phyloP scores from a whole-genome alignment of 768 basidiomycete genomes.

The Termitomyces sp. region DNA sequence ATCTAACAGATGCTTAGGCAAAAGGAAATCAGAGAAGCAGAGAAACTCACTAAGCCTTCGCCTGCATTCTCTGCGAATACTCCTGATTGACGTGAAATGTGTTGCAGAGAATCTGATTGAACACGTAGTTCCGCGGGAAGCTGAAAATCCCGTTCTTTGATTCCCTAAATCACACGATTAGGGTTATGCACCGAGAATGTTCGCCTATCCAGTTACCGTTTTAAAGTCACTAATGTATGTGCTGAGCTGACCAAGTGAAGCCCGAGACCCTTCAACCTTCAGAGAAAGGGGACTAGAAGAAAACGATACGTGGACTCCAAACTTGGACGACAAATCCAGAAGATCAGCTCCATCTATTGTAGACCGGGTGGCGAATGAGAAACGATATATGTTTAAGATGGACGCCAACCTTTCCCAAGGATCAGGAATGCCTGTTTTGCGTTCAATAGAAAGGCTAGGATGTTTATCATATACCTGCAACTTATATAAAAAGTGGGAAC shows the following conservation, averaged over 20 bases:
- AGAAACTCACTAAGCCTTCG: slow-evolving; percentile 37
- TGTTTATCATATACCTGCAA: not conserved
- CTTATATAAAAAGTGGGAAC: slow-evolving; percentile 17
- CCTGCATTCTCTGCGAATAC: slow-evolving; percentile 56
- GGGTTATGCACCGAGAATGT: not conserved
- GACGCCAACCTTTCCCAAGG: slow-evolving; percentile 57
- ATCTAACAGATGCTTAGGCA: slow-evolving; percentile 34
- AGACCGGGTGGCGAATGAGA: not conserved
- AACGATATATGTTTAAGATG: not conserved
- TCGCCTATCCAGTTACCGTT: slow-evolving; percentile 31
- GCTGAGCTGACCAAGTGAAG: slow-evolving; percentile 41
- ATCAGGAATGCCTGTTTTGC: slow-evolving; percentile 63
- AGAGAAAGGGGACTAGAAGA: slow-evolving; percentile 51
- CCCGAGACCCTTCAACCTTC: slow-evolving; percentile 52
- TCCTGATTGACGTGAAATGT: slow-evolving; percentile 63
- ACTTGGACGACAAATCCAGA: slow-evolving; percentile 50
- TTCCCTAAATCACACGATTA: slow-evolving; percentile 27
- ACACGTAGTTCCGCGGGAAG: slow-evolving; percentile 44
- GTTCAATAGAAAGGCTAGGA: slow-evolving; percentile 49
- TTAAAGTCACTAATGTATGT: slow-evolving; percentile 45
- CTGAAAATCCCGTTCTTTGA: slow-evolving; percentile 29
- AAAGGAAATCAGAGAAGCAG: not conserved
- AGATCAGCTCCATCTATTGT: slow-evolving; percentile 59
- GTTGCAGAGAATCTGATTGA: slow-evolving; percentile 43
- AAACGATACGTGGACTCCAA: slow-evolving; percentile 60